Percentiles rank a stretch among this genome's conserved stretches.
Conservation (phyloP, 805 yeast genomes). For the Jamesozyma hellenica region DNA sequence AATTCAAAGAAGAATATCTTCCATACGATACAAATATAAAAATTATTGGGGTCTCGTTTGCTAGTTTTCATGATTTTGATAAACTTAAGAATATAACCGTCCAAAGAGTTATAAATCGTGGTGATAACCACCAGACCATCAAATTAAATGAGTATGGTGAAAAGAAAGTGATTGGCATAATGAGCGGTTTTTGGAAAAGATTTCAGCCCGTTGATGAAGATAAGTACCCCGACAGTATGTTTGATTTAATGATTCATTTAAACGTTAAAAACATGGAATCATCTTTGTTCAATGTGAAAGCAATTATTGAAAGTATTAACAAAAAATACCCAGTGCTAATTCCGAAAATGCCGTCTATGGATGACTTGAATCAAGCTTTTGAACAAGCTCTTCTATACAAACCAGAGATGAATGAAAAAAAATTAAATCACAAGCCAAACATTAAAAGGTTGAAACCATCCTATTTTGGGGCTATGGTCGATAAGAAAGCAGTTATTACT, state of each 20-base stretch:
- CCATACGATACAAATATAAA: slow-evolving; percentile 38
- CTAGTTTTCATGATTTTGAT: slow-evolving; percentile 29
- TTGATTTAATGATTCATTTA: slow-evolving; percentile 58
- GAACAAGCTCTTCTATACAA: slow-evolving; percentile 41
- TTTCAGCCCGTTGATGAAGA: slow-evolving; percentile 48
- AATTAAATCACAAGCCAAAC: slow-evolving; percentile 5
- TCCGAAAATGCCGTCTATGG: slow-evolving; percentile 33
- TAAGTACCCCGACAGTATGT: slow-evolving; percentile 50
- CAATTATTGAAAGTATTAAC: slow-evolving; percentile 33
- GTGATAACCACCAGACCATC: slow-evolving; percentile 84
- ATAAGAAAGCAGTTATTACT: slow-evolving; percentile 12
- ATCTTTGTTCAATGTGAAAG: slow-evolving; percentile 40
- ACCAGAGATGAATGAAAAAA: slow-evolving; percentile 35
- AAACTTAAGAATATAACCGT: slow-evolving; percentile 44
- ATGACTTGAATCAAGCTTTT: slow-evolving; percentile 39
- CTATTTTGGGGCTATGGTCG: slow-evolving; percentile 39
- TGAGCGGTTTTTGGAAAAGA: slow-evolving; percentile 63
- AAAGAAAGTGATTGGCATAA: slow-evolving; percentile 45
- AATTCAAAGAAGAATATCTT: slow-evolving; percentile 36
- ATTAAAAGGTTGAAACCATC: slow-evolving; percentile 26
- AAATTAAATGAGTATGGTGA: slow-evolving; percentile 40
- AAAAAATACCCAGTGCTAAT: slow-evolving; percentile 37
- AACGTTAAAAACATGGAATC: slow-evolving; percentile 35
- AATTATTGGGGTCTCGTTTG: slow-evolving; percentile 60
- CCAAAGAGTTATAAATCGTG: slow-evolving; percentile 54